Percentiles rank a stretch among this genome's conserved stretches.
Conservation (phyloP, 352 stramenopile species). For the Phytophthora tubulina region DNA sequence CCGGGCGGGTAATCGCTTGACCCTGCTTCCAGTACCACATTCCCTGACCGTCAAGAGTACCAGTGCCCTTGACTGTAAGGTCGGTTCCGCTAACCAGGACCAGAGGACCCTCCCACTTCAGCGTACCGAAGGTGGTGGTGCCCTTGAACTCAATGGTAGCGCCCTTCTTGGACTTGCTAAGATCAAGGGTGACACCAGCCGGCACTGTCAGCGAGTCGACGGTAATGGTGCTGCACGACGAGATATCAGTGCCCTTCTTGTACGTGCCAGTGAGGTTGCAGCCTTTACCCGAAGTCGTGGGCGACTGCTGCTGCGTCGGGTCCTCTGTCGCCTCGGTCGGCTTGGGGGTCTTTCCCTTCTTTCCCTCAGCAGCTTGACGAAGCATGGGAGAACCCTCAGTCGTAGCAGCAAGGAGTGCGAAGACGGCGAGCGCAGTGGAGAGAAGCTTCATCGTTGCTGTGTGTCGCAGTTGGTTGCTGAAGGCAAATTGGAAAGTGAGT, state of each 20-base stretch:
- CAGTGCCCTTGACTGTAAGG: constrained; percentile 32
- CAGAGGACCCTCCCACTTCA: constrained; percentile 42
- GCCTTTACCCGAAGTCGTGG: background rate
- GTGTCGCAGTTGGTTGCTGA: background rate
- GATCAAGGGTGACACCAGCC: constrained; percentile 27
- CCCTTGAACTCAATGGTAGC: constrained; percentile 40
- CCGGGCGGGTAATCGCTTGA: constrained; percentile 22
- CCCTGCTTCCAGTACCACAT: constrained; percentile 47
- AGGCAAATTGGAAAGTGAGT: constrained; percentile 34
- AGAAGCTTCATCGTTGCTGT: constrained; percentile 11
- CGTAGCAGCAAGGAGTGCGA: constrained; percentile 14
- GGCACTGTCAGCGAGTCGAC: constrained; percentile 28
- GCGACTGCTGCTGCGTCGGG: background rate
- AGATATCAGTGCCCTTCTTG: constrained; percentile 42
- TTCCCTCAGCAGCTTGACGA: constrained; percentile 14
- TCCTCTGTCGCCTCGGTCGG: background rate
- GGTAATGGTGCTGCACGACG: constrained; percentile 33
- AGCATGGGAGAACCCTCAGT: constrained; percentile 30
- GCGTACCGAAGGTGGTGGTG: constrained; percentile 44
- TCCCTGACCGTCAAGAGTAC: constrained; percentile 45
- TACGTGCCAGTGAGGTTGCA: constrained; percentile 40
- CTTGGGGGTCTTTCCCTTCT: constrained; percentile 7
- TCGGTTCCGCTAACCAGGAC: constrained; percentile 32
- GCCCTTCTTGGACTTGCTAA: constrained; percentile 37
- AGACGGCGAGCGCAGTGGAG: constrained; percentile 9